Conservation (phyloP, 192 early-diverging fungal genomes). For the Linnemannia elongata region DNA sequence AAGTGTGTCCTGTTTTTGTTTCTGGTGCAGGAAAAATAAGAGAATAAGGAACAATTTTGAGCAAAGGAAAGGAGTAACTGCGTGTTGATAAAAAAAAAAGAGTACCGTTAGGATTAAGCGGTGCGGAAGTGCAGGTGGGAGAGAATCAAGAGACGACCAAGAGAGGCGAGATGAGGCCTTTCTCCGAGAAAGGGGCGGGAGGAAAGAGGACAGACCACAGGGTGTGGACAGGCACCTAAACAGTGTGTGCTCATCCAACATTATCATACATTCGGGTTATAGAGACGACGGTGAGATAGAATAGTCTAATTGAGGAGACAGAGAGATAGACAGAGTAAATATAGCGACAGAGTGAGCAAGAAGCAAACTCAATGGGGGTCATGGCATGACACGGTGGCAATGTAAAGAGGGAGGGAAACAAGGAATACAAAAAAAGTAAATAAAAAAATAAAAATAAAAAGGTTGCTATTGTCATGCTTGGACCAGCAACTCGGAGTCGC, state of each 20-base stretch:
- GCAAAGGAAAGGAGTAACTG: neutral
- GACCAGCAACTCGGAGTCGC: conserved; percentile 4
- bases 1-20: neutral
- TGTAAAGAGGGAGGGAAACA: no score
- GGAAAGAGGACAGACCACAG: neutral
- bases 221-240: neutral
- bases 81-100: neutral
- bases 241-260: no score
- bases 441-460: neutral
- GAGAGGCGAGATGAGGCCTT: neutral
- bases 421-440: neutral
- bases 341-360: neutral
- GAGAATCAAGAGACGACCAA: neutral
- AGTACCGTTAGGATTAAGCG: neutral
- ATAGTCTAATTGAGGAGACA: neutral
- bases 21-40: neutral
- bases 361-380: neutral
- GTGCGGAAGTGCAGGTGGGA: neutral
- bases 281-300: neutral
- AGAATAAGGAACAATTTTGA: neutral
- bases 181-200: no score
- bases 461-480: neutral
- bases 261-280: neutral
- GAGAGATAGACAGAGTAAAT: neutral
- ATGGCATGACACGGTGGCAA: neutral